Percentiles rank a stretch among this genome's conserved stretches.
Conservation (phyloP, 768 basidiomycete genomes). For the Termitomyces sp. region DNA sequence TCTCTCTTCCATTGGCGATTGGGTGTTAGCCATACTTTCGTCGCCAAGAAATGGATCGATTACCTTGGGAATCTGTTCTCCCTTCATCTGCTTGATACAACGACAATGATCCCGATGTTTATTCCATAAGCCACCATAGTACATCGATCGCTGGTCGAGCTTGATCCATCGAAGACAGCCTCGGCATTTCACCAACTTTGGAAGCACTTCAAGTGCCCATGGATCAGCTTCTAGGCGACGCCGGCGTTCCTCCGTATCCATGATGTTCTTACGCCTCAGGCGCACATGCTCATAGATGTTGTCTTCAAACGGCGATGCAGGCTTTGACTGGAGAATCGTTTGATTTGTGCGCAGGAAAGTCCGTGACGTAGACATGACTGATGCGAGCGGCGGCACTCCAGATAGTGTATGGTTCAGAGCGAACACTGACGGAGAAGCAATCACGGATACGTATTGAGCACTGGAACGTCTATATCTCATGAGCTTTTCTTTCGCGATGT, state of each 20-base stretch:
- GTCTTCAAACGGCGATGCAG: background rate
- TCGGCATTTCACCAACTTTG: slow-evolving; percentile 6
- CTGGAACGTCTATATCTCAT: background rate
- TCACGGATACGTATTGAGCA: background rate
- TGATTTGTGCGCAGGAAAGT: background rate
- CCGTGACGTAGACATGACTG: background rate
- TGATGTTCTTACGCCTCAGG: slow-evolving; percentile 5
- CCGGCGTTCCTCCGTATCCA: slow-evolving; percentile 8
- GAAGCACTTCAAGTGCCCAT: slow-evolving; percentile 2
- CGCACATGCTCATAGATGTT: background rate
- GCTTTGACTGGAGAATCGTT: background rate
- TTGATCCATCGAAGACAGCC: slow-evolving; percentile 9
- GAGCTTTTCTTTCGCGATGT: background rate
- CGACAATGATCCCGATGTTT: slow-evolving; percentile 8
- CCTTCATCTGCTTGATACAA: slow-evolving; percentile 4
- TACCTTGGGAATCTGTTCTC: slow-evolving; percentile 5
- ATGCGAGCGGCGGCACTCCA: background rate
- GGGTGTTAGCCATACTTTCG: background rate
- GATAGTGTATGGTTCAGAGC: background rate
- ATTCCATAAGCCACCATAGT: slow-evolving; percentile 6
- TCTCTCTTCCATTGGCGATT: background rate
- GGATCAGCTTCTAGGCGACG: slow-evolving; percentile 1
- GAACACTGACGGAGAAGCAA: background rate
- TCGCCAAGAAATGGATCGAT: background rate
- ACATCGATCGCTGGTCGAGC: slow-evolving; percentile 9